Evolutionary conservation across 1,284 basidiomycete genomes (phyloP), one percentile per base, ranked within the genome.

Genomic region (Waitea zeae): DNA sequence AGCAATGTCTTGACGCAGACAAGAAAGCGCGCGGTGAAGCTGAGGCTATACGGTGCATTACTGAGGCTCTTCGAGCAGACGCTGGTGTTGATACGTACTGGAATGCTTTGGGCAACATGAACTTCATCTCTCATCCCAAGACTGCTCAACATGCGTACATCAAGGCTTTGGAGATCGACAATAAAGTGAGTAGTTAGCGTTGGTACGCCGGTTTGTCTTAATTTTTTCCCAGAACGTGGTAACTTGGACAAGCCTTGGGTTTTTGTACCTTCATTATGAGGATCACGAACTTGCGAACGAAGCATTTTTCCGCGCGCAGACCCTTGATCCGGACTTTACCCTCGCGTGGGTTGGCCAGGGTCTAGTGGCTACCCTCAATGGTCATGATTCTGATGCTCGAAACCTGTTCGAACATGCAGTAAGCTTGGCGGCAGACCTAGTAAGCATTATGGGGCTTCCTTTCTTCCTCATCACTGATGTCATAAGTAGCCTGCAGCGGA

Each of bases 291-390:
- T 98, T 20, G 89, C 92, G 0, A 83, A 83, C 43, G 76, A 92
- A 49, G 77, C 83, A 1, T 75, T 99, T 46, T 68, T 80, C 45
- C 78, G 78, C 42, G 86, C 92, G 12, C 93, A 97, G 51, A 79
- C 79, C 9, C 62, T 92, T 14, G 89, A 97, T 57, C 88, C 95
- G 2, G 93, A 97, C 47, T 82, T 78, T 54, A 68, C 81, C 0
- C 52, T 76, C 18, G 78, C 89, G n/a, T 98, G 95, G 95, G 67
- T 95, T 12, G 95, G 92, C 1, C 90, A 93, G 50, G 89, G 79
- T 4, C 55, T 95, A 28, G 63, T 96, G 14, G 88, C 89, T 12
- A 65, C 66, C 12, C 53, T 58, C 29, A 75, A 80, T 38, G 73
- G 70, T 0, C 71, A 83, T 41, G 49, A 65, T 5, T 49, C 54